Evolutionary conservation across 2,329 filamentous ascomycete genomes (phyloP), one percentile per base, ranked within the genome.

Genomic region (Tolypocladium tundrense): DNA sequence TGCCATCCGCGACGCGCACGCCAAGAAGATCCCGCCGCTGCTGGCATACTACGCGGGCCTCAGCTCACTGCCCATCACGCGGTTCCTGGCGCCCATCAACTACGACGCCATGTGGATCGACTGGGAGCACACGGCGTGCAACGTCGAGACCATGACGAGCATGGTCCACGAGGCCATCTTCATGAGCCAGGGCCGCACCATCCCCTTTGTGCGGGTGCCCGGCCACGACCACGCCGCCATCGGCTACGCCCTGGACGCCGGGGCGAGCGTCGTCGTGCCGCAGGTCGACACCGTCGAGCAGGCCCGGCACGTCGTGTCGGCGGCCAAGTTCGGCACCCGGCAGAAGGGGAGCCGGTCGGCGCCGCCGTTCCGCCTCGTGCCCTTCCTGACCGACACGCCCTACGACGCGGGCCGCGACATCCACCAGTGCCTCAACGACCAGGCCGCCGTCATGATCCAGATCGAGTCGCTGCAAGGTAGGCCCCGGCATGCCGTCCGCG

Each of bases 111-210:
- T 76, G 1, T 77, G 73, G 70, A 72, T 79, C 58, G 77, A 79
- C 68, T 78, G 75, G 77, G 77, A 79, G 63, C 77, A 79, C 65
- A 70, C 68, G 9, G 65, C 75, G 3, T 77, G 73, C 62, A 71
- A 73, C 56, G 70, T 77, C 33, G 76, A 79, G 66, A 79, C 76
- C n/a, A 79, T 79, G 77, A 79, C 75, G 1, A 72, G 67, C 48
- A 76, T 79, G 67, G 75, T 79, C 1, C 76, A 78, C 58, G 75
- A 78, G 56, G 64, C 75, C 59, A 73, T 75, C 60, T 77, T 77
- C 62, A 73, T 78, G 68, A 76, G 73, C 63, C 69, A 73, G 21
- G 77, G 77, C 4, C 70, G 66, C 45, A 77, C 72, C 8, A 76
- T 77, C 52, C 75, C 77, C 10, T 75, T 73, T 54, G 77, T 79